These are phyloP conservation scores for Yamadazyma paraphyllophila DNA, from an alignment of 805 yeast genomes.

Conservation along the genomic window DNA sequence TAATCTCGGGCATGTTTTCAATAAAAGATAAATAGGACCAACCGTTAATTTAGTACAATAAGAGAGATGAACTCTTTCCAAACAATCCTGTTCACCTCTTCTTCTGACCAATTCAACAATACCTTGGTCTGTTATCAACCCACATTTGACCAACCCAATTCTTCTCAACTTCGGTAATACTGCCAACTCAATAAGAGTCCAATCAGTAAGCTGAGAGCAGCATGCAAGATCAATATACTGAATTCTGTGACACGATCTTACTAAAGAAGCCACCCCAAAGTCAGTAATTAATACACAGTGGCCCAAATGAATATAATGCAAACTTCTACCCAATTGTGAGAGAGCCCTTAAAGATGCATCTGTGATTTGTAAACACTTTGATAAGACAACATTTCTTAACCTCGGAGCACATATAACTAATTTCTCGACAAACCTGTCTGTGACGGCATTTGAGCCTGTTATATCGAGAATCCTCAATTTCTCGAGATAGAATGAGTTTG, in stretches of 20 bases:
- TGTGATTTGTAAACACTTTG: conserved; percentile 84
- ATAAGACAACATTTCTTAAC: conserved; percentile 80
- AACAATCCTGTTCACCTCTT: conserved; percentile 71
- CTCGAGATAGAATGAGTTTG: conserved; percentile 51
- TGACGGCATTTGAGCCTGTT: conserved; percentile 76
- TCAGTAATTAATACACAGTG: conserved; percentile 92
- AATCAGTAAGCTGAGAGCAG: conserved; percentile 84
- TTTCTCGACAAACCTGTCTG: conserved; percentile 74
- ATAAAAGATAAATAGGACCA: conserved; percentile 70
- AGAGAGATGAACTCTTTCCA: conserved; percentile 90
- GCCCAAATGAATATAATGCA: conserved; percentile 90
- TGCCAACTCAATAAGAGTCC: conserved; percentile 72
- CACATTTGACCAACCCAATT: conserved; percentile 91
- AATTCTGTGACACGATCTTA: conserved; percentile 75
- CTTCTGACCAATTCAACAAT: conserved; percentile 63
- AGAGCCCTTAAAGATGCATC: conserved; percentile 75
- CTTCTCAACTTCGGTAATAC: conserved; percentile 77
- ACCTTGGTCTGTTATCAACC: conserved; percentile 83
- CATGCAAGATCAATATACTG: conserved; percentile 95
- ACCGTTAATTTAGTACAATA: conserved; percentile 82
- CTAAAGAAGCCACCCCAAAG: conserved; percentile 73
- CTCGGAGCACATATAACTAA: conserved; percentile 79
- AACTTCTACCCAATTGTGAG: conserved; percentile 68
- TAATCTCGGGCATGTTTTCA: conserved; percentile 78
- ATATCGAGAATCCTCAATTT: conserved; percentile 79